A percentile compares a stretch with the other conserved stretches of the same genome.
Conservation (phyloP, 2,329 filamentous ascomycete genomes). For the Curvularia spicifera region DNA sequence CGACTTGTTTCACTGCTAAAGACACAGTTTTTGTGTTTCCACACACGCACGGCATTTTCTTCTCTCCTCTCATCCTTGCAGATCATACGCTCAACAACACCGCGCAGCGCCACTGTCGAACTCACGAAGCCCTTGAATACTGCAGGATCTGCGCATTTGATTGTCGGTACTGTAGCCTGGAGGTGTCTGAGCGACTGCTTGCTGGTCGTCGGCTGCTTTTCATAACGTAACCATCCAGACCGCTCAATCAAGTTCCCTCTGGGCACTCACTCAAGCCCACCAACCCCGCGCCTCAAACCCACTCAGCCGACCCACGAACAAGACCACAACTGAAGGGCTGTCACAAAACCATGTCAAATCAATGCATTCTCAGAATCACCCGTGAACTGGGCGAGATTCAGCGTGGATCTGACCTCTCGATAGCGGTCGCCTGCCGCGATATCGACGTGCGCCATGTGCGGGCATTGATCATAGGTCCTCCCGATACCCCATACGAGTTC, state of each 20-base stretch:
- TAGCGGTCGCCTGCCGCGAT: slow-evolving; percentile 87
- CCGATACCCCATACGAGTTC: slow-evolving; percentile 94
- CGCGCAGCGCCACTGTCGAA: not conserved
- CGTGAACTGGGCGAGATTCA: slow-evolving; percentile 89
- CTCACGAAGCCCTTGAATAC: slow-evolving; percentile 2
- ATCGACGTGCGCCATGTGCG: slow-evolving; percentile 86
- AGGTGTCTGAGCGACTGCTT: not conserved
- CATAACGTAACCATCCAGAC: not conserved
- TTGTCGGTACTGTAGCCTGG: slow-evolving; percentile 6
- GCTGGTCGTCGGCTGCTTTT: not conserved
- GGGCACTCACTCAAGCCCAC: not conserved
- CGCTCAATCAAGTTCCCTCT: not conserved
- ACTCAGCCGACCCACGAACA: not conserved
- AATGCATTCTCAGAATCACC: slow-evolving; percentile 86
- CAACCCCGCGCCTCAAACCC: slow-evolving; percentile 2
- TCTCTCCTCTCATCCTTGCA: not conserved
- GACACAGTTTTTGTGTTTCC: not conserved
- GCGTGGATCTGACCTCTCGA: slow-evolving; percentile 80
- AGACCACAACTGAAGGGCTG: slow-evolving; percentile 9
- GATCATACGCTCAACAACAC: not conserved
- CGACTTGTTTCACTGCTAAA: slow-evolving; percentile 6
- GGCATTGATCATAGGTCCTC: slow-evolving; percentile 88
- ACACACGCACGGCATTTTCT: not conserved
- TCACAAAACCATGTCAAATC: slow-evolving; percentile 69
- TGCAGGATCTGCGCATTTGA: slow-evolving; percentile 2